A percentile compares a stretch with the other conserved stretches of the same genome.
Evolutionary conservation across 2,329 filamentous ascomycete species (phyloP).

Genomic region (Torrubiellomyces zombiae): DNA sequence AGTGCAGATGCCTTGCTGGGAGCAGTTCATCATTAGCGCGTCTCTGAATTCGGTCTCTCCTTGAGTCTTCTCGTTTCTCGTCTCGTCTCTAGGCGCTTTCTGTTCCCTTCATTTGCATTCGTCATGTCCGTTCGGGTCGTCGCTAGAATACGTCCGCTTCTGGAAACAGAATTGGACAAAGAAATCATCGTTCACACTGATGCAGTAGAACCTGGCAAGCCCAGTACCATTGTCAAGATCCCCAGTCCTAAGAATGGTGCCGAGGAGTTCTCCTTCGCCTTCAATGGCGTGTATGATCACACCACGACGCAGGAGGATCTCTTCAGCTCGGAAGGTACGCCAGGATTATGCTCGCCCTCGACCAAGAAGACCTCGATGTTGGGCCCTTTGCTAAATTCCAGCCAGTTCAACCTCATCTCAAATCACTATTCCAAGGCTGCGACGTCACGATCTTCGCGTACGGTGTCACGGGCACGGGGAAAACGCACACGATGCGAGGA

Average conservation of each 20-base stretch:
- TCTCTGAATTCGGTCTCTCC: constrained; percentile 1
- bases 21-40: too few relatives aligned
- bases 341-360: not conserved
- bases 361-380: not conserved
- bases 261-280: constrained; percentile 86
- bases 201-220: constrained; percentile 40
- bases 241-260: constrained; percentile 85
- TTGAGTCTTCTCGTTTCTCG: constrained; percentile 1
- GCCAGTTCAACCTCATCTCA: constrained; percentile 72
- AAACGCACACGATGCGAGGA: constrained; percentile 92
- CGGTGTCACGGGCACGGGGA: constrained; percentile 82
- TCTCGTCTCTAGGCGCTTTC: constrained; percentile 5
- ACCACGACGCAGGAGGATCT: constrained; percentile 68
- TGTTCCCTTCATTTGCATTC: constrained; percentile 4
- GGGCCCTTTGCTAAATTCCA: constrained; percentile 9
- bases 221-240: constrained; percentile 62
- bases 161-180: constrained; percentile 70
- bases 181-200: constrained; percentile 69
- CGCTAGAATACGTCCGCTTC: constrained; percentile 74
- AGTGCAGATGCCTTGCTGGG: too few relatives aligned
- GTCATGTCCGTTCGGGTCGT: constrained; percentile 65
- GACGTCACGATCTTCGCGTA: constrained; percentile 87
- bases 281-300: constrained; percentile 82
- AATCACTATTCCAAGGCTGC: constrained; percentile 78
- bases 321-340: constrained; percentile 73